Percentiles rank a stretch among this genome's conserved stretches.
Conservation (phyloP, 2,329 filamentous ascomycete genomes). For the Stagonosporopsis cucurbitacearum region DNA sequence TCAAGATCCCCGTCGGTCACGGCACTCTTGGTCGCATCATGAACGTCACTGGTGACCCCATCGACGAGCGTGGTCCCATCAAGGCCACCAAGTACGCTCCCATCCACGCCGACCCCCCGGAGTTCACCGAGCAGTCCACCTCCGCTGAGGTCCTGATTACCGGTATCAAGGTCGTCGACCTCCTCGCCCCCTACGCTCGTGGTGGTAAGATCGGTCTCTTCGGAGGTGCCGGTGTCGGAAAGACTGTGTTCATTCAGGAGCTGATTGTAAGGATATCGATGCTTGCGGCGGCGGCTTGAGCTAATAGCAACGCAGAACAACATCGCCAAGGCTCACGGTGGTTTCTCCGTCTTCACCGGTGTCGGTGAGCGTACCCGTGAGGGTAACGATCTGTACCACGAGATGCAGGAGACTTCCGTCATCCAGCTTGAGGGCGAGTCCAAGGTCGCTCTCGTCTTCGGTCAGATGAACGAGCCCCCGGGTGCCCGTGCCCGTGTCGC, state of each 20-base stretch:
- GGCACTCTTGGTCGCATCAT: conserved; percentile 98
- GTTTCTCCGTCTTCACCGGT: conserved; percentile 99
- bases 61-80: conserved; percentile 98
- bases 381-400: conserved; percentile 99
- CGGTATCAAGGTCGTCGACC: conserved; percentile 99
- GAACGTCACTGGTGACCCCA: conserved; percentile 99
- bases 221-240: conserved; percentile 99
- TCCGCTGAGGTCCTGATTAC: conserved; percentile 95
- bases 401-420: conserved; percentile 99
- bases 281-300: not conserved
- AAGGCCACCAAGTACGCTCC: conserved; percentile 86
- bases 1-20: conserved; percentile 93
- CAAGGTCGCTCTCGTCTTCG: conserved; percentile 99
- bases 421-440: conserved; percentile 99
- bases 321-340: conserved; percentile 99
- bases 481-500: conserved; percentile 99
- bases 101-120: conserved; percentile 93
- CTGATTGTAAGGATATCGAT: conserved; percentile 73
- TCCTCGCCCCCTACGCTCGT: conserved; percentile 98
- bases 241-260: conserved; percentile 99
- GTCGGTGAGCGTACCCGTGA: conserved; percentile 99
- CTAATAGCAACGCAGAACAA: conserved; percentile 74
- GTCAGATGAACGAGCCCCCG: conserved; percentile 99
- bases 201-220: conserved; percentile 99
- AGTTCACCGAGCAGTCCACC: conserved; percentile 95